These are phyloP conservation scores for Clavariopsis aquatica DNA, from an alignment of 495 filamentous ascomycete species.

Conservation along the genomic window DNA sequence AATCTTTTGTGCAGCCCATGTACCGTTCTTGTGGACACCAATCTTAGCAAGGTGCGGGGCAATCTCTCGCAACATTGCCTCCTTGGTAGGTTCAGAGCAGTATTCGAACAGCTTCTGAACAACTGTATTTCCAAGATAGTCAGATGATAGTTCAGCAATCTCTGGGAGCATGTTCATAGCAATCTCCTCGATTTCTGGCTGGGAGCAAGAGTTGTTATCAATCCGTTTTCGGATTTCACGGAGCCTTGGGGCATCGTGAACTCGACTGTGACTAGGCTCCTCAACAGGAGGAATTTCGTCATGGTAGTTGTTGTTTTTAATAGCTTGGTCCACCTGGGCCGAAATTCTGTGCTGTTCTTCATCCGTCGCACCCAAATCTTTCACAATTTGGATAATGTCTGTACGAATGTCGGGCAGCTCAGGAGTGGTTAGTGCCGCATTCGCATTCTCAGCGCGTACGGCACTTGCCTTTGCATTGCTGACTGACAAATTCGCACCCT, in stretches of 20 bases:
- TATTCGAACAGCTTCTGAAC: constrained; percentile 98
- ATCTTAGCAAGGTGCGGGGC: constrained; percentile 92
- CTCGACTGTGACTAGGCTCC: constrained; percentile 84
- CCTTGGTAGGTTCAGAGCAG: constrained; percentile 85
- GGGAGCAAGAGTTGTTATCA: constrained; percentile 84
- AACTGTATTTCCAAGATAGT: constrained; percentile 98
- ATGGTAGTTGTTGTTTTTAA: constrained; percentile 69
- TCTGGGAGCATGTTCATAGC: constrained; percentile 92
- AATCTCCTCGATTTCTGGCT: constrained; percentile 87
- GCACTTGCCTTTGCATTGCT: constrained; percentile 27
- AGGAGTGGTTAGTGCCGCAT: constrained; percentile 57
- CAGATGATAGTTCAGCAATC: constrained; percentile 89
- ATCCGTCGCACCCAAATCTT: constrained; percentile 83
- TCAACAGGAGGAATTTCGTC: constrained; percentile 86
- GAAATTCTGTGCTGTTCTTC: constrained; percentile 75
- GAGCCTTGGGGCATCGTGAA: constrained; percentile 93
- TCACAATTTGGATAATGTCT: constrained; percentile 84
- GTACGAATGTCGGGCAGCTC: constrained; percentile 71
- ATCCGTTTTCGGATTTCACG: constrained; percentile 97
- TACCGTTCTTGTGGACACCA: constrained; percentile 97
- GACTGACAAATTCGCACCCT: constrained; percentile 38
- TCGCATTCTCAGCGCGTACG: constrained; percentile 27
- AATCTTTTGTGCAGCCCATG: constrained; percentile 99
- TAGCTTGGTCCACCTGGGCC: constrained; percentile 70
- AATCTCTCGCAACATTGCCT: constrained; percentile 87